phyloP scores from a whole-genome alignment of 768 basidiomycete species.

The Leccinum imitatum region DNA sequence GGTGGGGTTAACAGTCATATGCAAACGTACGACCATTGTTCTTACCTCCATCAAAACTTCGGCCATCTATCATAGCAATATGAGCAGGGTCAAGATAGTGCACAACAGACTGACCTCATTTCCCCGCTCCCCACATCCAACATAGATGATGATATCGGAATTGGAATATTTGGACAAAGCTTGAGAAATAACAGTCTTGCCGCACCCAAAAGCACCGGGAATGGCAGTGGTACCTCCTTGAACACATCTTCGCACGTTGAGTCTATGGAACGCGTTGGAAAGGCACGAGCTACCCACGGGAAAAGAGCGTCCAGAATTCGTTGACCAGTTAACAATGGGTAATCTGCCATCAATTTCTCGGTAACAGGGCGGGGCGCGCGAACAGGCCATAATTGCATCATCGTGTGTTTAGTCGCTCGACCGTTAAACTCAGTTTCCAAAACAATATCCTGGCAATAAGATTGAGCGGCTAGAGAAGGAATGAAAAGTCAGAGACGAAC shows the following conservation, averaged over 20 bases:
- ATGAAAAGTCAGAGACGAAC: conserved; percentile 44
- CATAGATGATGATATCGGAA: conserved; percentile 98
- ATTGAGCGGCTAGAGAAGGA: not conserved
- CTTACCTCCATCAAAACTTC: conserved; percentile 97
- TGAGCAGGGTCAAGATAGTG: conserved; percentile 38
- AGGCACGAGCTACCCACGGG: conserved; percentile 57
- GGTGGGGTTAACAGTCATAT: conserved; percentile 13
- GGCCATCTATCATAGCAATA: conserved; percentile 65
- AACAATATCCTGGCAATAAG: conserved; percentile 71
- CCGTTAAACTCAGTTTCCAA: conserved; percentile 98
- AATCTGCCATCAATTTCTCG: conserved; percentile 93
- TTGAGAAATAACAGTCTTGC: conserved; percentile 98
- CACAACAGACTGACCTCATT: conserved; percentile 65
- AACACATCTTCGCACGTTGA: conserved; percentile 63
- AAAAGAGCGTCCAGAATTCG: conserved; percentile 96
- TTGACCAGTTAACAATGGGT: conserved; percentile 93
- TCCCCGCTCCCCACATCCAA: conserved; percentile 98
- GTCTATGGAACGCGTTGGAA: not conserved
- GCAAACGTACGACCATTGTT: conserved; percentile 4
- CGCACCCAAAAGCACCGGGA: conserved; percentile 98
- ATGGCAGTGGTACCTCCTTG: conserved; percentile 97
- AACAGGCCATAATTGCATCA: conserved; percentile 99
- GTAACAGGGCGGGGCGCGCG: conserved; percentile 93
- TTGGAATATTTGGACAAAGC: conserved; percentile 98
- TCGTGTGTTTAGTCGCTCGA: conserved; percentile 86